Evolutionary conservation across 768 basidiomycete species (phyloP).

Genomic region (Lactarius sanguifluus): DNA sequence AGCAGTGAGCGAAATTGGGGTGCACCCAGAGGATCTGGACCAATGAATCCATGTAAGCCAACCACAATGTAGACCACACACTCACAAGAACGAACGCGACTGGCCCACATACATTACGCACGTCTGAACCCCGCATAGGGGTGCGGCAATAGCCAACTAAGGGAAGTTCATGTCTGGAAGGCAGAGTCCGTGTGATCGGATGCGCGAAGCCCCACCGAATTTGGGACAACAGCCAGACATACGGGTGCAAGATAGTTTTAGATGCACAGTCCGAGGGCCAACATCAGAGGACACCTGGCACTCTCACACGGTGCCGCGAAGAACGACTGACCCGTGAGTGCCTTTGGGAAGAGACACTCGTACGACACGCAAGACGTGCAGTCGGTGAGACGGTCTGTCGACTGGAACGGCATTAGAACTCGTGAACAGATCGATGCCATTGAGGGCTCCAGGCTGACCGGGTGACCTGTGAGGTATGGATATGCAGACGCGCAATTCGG

Average conservation of each 20-base stretch:
- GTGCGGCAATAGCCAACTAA: neutral
- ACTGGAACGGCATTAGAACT: neutral
- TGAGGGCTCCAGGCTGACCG: no score
- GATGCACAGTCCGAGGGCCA: neutral
- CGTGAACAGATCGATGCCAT: no score
- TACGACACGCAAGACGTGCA: neutral
- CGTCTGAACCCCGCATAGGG: neutral
- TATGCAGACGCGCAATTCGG: neutral
- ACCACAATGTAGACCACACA: neutral
- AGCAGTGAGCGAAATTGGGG: neutral
- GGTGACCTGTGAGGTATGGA: neutral
- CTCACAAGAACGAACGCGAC: neutral
- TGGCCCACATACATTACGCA: neutral
- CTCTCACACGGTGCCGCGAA: neutral
- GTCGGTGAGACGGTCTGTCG: neutral
- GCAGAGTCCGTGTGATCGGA: neutral
- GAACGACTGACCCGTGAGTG: neutral
- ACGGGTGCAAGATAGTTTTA: neutral
- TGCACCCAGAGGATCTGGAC: neutral
- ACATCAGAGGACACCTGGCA: neutral
- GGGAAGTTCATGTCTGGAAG: neutral
- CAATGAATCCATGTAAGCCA: neutral
- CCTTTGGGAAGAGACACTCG: neutral
- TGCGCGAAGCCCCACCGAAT: neutral
- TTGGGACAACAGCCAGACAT: neutral